A percentile compares a stretch with the other conserved stretches of the same genome.
phyloP scores from a whole-genome alignment of 1,284 basidiomycete genomes.

The Puccinia coronata region DNA sequence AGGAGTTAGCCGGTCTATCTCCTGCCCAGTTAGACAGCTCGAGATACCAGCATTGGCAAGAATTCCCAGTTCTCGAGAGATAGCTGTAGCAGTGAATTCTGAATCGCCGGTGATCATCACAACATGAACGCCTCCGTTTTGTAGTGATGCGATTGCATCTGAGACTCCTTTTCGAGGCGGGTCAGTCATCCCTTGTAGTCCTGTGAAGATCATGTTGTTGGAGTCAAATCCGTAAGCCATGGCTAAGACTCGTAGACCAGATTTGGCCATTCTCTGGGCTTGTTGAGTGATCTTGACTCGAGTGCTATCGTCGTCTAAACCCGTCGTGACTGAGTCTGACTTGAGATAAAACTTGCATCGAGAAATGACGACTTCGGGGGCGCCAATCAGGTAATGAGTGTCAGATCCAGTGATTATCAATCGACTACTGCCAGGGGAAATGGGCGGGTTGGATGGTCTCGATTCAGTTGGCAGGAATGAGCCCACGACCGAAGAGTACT shows the following conservation, averaged over 20 bases:
- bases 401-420: constrained; percentile 63
- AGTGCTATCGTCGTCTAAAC: constrained; percentile 68
- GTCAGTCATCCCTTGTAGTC: constrained; percentile 93
- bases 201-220: constrained; percentile 77
- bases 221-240: constrained; percentile 74
- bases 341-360: constrained; percentile 81
- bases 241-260: constrained; percentile 82
- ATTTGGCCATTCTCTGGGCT: constrained; percentile 70
- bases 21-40: constrained; percentile 75
- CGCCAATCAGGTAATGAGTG: constrained; percentile 87
- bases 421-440: constrained; percentile 45
- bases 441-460: constrained; percentile 1
- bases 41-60: constrained; percentile 61
- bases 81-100: constrained; percentile 83
- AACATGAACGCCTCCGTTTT: constrained; percentile 83
- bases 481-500: constrained; percentile 87
- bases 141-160: constrained; percentile 76
- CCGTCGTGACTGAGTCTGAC: constrained; percentile 75
- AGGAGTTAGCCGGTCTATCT: constrained; percentile 79
- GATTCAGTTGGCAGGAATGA: constrained; percentile 60
- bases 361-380: constrained; percentile 81
- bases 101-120: constrained; percentile 99
- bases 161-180: constrained; percentile 91
- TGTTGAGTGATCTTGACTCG: constrained; percentile 69
- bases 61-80: constrained; percentile 86